These are phyloP conservation scores for Metarhizium robertsii DNA, from an alignment of 2,329 filamentous ascomycete genomes.

Conservation along the genomic window DNA sequence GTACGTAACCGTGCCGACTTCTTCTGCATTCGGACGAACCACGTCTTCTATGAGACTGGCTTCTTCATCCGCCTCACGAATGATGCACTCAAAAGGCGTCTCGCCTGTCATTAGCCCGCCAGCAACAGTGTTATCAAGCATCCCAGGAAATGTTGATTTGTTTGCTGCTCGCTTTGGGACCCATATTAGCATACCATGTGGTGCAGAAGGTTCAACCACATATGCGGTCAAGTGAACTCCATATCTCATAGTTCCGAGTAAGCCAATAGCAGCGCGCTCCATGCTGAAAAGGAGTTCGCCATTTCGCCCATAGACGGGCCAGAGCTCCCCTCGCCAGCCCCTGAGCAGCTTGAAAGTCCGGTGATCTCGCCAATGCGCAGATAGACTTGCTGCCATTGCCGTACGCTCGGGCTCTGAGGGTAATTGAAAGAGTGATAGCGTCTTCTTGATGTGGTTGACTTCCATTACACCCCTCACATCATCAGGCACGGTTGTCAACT, in stretches of 20 bases:
- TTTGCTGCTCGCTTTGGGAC: slow-evolving; percentile 63
- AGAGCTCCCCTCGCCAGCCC: slow-evolving; percentile 75
- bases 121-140: slow-evolving; percentile 92
- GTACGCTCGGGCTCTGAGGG: slow-evolving; percentile 54
- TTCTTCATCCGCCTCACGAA: slow-evolving; percentile 84
- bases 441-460: slow-evolving; percentile 50
- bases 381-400: slow-evolving; percentile 42
- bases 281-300: slow-evolving; percentile 60
- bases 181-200: slow-evolving; percentile 67
- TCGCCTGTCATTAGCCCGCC: slow-evolving; percentile 71
- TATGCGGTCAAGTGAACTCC: slow-evolving; percentile 78
- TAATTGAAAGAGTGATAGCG: slow-evolving; percentile 53
- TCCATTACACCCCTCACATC: slow-evolving; percentile 47
- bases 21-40: slow-evolving; percentile 49
- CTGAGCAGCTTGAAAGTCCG: slow-evolving; percentile 63
- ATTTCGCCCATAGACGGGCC: slow-evolving; percentile 63
- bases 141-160: slow-evolving; percentile 84
- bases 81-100: slow-evolving; percentile 67
- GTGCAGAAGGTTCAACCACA: slow-evolving; percentile 31
- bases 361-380: slow-evolving; percentile 59
- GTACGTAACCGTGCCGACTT: slow-evolving; percentile 71
- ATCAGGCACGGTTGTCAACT: slow-evolving; percentile 37
- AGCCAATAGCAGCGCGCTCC: slow-evolving; percentile 63
- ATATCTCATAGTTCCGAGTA: slow-evolving; percentile 70
- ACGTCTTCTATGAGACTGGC: slow-evolving; percentile 66